phyloP scores from a whole-genome alignment of 169 alveolate genomes.

The Plasmodium malariae region DNA sequence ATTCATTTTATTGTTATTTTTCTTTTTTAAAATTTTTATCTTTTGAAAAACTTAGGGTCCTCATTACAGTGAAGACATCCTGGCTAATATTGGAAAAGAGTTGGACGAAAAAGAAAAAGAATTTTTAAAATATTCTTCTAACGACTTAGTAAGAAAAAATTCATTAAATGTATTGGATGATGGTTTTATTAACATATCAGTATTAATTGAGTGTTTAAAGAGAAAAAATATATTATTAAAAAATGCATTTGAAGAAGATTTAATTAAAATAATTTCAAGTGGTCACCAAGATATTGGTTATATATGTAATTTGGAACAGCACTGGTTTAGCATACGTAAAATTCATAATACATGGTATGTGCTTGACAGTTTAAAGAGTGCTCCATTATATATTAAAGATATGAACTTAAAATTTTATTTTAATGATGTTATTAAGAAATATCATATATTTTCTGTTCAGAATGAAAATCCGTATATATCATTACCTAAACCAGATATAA shows the following conservation, averaged over 20 bases:
- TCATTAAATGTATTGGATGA: slow-evolving; percentile 84
- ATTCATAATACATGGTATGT: slow-evolving; percentile 86
- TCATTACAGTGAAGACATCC: slow-evolving; percentile 79
- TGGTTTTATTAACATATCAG: slow-evolving; percentile 85
- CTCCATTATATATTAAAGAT: slow-evolving; percentile 79
- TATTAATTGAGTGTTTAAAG: slow-evolving; percentile 83
- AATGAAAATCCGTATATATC: slow-evolving; percentile 69
- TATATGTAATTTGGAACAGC: slow-evolving; percentile 86
- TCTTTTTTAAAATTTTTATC: neutral
- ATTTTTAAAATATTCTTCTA: slow-evolving; percentile 32
- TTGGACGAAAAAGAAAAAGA: slow-evolving; percentile 82
- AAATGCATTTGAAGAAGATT: slow-evolving; percentile 76
- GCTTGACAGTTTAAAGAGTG: slow-evolving; percentile 84
- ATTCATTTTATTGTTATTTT: neutral
- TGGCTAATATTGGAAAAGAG: slow-evolving; percentile 85
- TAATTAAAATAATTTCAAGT: slow-evolving; percentile 82
- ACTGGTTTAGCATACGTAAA: slow-evolving; percentile 87
- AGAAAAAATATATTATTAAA: slow-evolving; percentile 68
- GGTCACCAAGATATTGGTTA: slow-evolving; percentile 85
- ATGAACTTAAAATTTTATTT: slow-evolving; percentile 58
- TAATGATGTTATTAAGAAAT: slow-evolving; percentile 61
- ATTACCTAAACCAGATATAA: slow-evolving; percentile 67
- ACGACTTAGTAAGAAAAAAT: slow-evolving; percentile 64
- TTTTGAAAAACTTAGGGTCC: slow-evolving; percentile 77
- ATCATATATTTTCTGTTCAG: slow-evolving; percentile 74